Base-by-base conservation (phyloP, 2,329 filamentous ascomycete species). In the Fusarium redolens region DNA sequence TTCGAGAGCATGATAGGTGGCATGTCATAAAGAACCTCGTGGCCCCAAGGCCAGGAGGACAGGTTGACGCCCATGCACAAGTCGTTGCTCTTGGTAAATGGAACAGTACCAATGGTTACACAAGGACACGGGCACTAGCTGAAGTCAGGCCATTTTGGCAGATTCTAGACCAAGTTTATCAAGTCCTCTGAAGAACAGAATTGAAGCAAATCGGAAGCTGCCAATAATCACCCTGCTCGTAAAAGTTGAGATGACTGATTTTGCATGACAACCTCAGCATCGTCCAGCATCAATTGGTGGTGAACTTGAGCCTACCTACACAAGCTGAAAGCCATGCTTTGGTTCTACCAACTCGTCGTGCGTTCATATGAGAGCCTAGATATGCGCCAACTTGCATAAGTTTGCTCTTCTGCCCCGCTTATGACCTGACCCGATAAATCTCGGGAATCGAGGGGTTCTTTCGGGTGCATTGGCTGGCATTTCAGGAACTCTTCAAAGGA, bases 401-500 rank as follows among this genome's bases (percentile, higher is more conserved):
- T 64, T 65, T 63, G 41, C 44, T 61, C 61, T 59, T 38, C 41
- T 45, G 60, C 74, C 74, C 75, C 75, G 74, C 75, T 74, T 45
- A 48, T 74, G 69, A 68, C 52, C 62, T 69, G 74, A 67, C 64
- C 75, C 75, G 75, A 77, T 70, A 69, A 66, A 74, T 70, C 45
- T 77, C 75, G 75, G 75, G 61, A 60, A 65, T 68, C 33, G 55
- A 61, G 62, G 58, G 41, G 51, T 56, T 38, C 18, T 48, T 71
- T 68, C 52, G 69, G 61, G 35, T 43, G 33, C 30, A 57, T 58
- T 54, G 61, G 48, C 30, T 57, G 60, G 50, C 41, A 58, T 33
- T 52, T 48, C 52, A 69, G 51, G 65, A 65, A 43, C 51, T 52
- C 52, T 57, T 45, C 15, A 44, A 41, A 57, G 30, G 22, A 65